Evolutionary conservation across 2,329 filamentous ascomycete genomes (phyloP).

Genomic region (Fusarium sp.): DNA sequence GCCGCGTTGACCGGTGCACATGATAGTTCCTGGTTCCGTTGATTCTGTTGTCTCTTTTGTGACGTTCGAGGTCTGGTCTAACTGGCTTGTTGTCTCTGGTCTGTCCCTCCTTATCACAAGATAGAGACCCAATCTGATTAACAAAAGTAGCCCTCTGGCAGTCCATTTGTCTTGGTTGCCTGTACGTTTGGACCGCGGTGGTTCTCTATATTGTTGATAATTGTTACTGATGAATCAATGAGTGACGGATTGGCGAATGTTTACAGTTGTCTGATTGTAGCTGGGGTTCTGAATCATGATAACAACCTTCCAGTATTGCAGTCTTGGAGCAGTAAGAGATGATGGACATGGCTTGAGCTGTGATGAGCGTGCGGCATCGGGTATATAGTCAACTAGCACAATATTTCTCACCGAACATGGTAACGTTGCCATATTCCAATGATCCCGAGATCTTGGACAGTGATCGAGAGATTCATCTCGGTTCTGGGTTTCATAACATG

Average conservation of each 20-base stretch:
- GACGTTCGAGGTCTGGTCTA: neutral
- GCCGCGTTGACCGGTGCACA: conserved; percentile 48
- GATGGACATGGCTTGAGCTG: conserved; percentile 25
- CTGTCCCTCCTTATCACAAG: neutral
- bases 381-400: conserved; percentile 3
- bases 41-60: neutral
- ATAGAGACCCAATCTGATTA: neutral
- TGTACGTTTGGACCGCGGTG: neutral
- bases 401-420: neutral
- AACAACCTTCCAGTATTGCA: conserved; percentile 1
- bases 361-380: conserved; percentile 15
- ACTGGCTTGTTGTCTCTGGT: neutral
- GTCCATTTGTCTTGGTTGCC: conserved; percentile 4
- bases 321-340: conserved; percentile 27
- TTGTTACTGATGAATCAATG: neutral
- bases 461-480: conserved; percentile 9
- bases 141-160: neutral
- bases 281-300: neutral
- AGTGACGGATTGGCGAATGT: neutral
- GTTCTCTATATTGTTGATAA: neutral
- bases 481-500: conserved; percentile 22
- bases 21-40: conserved; percentile 6
- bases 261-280: neutral
- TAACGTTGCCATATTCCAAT: neutral
- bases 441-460: neutral